Conservation (phyloP, 2,329 filamentous ascomycete genomes). For the Xylaria sp. region DNA sequence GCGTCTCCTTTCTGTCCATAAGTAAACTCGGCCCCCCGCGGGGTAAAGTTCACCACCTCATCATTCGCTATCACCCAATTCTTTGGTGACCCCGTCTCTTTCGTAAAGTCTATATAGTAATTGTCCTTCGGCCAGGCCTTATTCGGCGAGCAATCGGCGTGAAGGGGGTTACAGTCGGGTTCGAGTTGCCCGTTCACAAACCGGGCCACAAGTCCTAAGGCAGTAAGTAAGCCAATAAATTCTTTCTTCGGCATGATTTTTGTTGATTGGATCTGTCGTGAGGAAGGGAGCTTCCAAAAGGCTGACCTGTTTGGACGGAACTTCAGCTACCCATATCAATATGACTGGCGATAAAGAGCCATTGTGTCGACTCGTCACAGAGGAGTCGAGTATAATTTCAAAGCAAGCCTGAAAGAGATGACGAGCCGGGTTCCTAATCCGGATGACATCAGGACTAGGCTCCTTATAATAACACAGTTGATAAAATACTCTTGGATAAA, state of each 20-base stretch:
- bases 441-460: slow-evolving; percentile 17
- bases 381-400: slow-evolving; percentile 33
- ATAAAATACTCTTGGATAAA: slow-evolving; percentile 12
- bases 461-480: slow-evolving; percentile 1
- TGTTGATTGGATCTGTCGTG: slow-evolving; percentile 26
- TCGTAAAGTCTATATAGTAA: slow-evolving; percentile 43
- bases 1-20: slow-evolving; percentile 39
- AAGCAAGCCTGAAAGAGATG: slow-evolving; percentile 33
- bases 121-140: slow-evolving; percentile 34
- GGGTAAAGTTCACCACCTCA: slow-evolving; percentile 37
- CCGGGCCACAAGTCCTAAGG: slow-evolving; percentile 33
- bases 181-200: slow-evolving; percentile 37
- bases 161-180: slow-evolving; percentile 41
- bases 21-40: slow-evolving; percentile 39
- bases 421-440: slow-evolving; percentile 34
- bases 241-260: slow-evolving; percentile 35
- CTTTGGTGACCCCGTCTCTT: slow-evolving; percentile 30
- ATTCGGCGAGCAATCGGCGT: slow-evolving; percentile 37
- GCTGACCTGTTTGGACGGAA: neutral
- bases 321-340: slow-evolving; percentile 33
- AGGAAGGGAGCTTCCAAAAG: slow-evolving; percentile 3
- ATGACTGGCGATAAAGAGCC: slow-evolving; percentile 37
- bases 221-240: slow-evolving; percentile 33
- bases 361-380: slow-evolving; percentile 32
- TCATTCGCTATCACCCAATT: slow-evolving; percentile 38